Conservation (phyloP, 2,329 filamentous ascomycete species). For the Emericellopsis atlantica region DNA sequence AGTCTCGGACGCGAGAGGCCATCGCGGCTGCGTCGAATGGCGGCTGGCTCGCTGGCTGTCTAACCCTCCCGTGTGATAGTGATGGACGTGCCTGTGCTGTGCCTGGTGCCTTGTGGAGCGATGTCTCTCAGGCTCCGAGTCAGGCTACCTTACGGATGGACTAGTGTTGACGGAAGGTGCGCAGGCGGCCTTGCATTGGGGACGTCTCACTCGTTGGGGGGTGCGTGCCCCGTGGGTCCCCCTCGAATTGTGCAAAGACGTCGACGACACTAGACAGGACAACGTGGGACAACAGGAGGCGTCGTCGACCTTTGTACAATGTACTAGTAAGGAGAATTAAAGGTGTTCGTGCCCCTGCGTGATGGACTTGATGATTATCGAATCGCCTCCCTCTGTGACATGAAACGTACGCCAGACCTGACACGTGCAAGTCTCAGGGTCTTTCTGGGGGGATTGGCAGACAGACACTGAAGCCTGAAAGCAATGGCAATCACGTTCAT, state of each 20-base stretch:
- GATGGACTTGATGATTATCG: neutral
- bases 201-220: neutral
- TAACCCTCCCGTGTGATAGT: slow-evolving; percentile 3
- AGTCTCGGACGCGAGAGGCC: slow-evolving; percentile 37
- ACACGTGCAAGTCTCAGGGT: neutral
- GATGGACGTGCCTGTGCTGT: neutral
- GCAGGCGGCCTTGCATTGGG: neutral
- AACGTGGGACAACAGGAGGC: neutral
- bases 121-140: neutral
- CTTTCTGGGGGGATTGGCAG: too few relatives aligned
- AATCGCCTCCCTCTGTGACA: neutral
- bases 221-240: too few relatives aligned
- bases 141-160: too few relatives aligned
- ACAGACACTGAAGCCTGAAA: too few relatives aligned
- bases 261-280: too few relatives aligned
- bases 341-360: neutral
- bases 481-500: too few relatives aligned
- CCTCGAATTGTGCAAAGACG: too few relatives aligned
- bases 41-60: slow-evolving; percentile 11
- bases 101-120: neutral
- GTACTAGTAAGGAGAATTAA: neutral
- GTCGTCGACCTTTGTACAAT: neutral
- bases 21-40: slow-evolving; percentile 9
- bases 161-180: neutral
- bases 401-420: neutral